Evolutionary conservation across 2,329 filamentous ascomycete species (phyloP).

Genomic region (Phaeosphaeria sp.): DNA sequence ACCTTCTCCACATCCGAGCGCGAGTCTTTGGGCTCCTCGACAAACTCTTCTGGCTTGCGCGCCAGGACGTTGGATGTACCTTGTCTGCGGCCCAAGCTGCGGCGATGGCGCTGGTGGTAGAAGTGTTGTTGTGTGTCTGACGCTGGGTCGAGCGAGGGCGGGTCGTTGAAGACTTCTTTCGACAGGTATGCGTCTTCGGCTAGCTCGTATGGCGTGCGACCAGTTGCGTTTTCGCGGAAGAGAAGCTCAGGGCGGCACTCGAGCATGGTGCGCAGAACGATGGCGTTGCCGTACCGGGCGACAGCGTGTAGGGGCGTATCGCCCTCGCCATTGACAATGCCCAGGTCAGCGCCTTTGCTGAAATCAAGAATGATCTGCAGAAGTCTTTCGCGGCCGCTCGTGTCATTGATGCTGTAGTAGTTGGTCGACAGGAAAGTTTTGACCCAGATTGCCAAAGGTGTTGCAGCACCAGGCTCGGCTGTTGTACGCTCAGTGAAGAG

Average conservation of each 20-base stretch:
- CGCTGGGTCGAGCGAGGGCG: slow-evolving; percentile 13
- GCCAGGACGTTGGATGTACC: slow-evolving; percentile 5
- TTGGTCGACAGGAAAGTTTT: neutral
- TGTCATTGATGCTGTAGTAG: neutral
- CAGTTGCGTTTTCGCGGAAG: slow-evolving; percentile 76
- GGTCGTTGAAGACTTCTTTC: slow-evolving; percentile 30
- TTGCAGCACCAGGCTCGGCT: slow-evolving; percentile 60
- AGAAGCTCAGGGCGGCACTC: slow-evolving; percentile 65
- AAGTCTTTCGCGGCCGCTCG: slow-evolving; percentile 1
- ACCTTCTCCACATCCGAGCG: slow-evolving; percentile 29
- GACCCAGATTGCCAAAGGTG: slow-evolving; percentile 64
- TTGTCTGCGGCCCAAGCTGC: neutral
- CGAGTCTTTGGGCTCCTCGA: slow-evolving; percentile 8
- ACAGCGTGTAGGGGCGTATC: slow-evolving; percentile 70
- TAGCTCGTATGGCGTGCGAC: slow-evolving; percentile 74
- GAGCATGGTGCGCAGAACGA: slow-evolving; percentile 58
- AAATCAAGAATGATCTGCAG: slow-evolving; percentile 41
- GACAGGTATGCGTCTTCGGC: slow-evolving; percentile 63
- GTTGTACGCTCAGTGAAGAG: slow-evolving; percentile 65
- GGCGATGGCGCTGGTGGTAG: neutral
- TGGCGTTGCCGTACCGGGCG: slow-evolving; percentile 49
- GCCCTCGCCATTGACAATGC: slow-evolving; percentile 68
- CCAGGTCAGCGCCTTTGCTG: slow-evolving; percentile 56
- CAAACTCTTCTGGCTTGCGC: slow-evolving; percentile 24
- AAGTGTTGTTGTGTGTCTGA: neutral